Base-by-base conservation (phyloP, 1,139 yeast genomes). In the Geotrichum australiense region DNA sequence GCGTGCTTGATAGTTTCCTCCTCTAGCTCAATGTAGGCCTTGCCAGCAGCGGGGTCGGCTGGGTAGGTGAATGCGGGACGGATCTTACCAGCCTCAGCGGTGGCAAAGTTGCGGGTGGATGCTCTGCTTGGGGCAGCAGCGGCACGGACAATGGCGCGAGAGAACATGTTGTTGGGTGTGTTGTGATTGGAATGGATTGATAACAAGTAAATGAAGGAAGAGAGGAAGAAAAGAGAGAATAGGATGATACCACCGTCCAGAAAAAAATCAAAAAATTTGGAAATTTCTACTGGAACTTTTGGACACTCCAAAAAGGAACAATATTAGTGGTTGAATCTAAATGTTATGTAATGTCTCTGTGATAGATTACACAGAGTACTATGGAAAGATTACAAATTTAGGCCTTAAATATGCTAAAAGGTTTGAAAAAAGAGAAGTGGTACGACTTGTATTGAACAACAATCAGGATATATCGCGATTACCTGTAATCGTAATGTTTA, bases 1-100 rank as follows among this genome's bases (percentile, higher is more conserved):
- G 95, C 87, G 68, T 91, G 97, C 60, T 80, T 79, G 56, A 70
- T 72, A 59, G 85, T 76, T 56, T 80, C 86, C 55, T 76, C 66
- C 43, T 67, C 44, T 39, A 61, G 58, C 47, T 69, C 65, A 53
- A 63, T 64, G 65, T 69, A 78, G 26, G 70, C 77, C 54, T 69
- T 64, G 48, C 76, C 84, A 54, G 77, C 77, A 45, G 66, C 73
- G 40, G 69, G 57, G 56, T 75, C 66, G 47, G 74, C 57, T 45
- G 63, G 49, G 49, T 54, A 53, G 47, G 58, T 53, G 55, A 58
- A 58, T 24, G 66, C 68, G 10, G 44, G 22, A 20, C 50, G 47
- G 55, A 63, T 63, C 56, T 64, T 57, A 41, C 61, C 57, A 58
- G 56, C 52, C 57, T 57, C 51, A 62, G 64, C 25, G 54, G 52